A percentile compares a stretch with the other conserved stretches of the same genome.
Evolutionary conservation across 2,329 filamentous ascomycete species (phyloP).

Genomic region (Chaetothyriales sp.): DNA sequence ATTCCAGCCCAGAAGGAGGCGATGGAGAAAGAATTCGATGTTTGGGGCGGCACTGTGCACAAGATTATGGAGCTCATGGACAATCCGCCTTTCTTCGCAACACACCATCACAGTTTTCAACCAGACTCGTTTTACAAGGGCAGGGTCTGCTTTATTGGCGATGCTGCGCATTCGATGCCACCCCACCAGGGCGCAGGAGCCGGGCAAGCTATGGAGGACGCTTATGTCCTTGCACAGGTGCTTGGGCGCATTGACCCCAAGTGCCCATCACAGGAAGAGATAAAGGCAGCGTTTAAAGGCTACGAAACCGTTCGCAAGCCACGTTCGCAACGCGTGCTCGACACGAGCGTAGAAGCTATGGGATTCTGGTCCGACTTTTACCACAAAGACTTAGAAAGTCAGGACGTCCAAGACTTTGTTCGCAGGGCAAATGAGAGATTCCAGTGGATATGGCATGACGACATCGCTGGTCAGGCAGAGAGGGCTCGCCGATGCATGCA

Average conservation of each 20-base stretch:
- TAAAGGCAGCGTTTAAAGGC: slow-evolving; percentile 35
- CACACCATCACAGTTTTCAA: no score
- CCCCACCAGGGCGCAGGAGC: slow-evolving; percentile 28
- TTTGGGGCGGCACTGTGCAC: no score
- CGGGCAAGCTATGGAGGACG: slow-evolving; percentile 28
- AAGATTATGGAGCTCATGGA: no score
- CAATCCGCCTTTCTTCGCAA: no score
- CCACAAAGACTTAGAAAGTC: no score
- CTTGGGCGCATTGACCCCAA: slow-evolving; percentile 22
- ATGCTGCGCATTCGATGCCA: slow-evolving; percentile 28
- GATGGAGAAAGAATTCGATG: no score
- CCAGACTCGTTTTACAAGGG: slow-evolving; percentile 9
- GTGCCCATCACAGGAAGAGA: slow-evolving; percentile 17
- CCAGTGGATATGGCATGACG: slow-evolving; percentile 1
- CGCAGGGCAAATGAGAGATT: slow-evolving; percentile 1
- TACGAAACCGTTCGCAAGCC: slow-evolving; percentile 39
- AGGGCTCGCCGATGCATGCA: not conserved
- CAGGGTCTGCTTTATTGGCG: slow-evolving; percentile 24
- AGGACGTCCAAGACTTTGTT: slow-evolving; percentile 1
- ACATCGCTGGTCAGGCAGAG: not conserved
- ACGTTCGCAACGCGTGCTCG: slow-evolving; percentile 27
- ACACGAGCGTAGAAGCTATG: not conserved
- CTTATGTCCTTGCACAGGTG: slow-evolving; percentile 22
- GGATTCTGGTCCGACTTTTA: no score
- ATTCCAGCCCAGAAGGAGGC: no score